Base-by-base conservation (phyloP, 2,329 filamentous ascomycete species). In the Alternaria sp. region DNA sequence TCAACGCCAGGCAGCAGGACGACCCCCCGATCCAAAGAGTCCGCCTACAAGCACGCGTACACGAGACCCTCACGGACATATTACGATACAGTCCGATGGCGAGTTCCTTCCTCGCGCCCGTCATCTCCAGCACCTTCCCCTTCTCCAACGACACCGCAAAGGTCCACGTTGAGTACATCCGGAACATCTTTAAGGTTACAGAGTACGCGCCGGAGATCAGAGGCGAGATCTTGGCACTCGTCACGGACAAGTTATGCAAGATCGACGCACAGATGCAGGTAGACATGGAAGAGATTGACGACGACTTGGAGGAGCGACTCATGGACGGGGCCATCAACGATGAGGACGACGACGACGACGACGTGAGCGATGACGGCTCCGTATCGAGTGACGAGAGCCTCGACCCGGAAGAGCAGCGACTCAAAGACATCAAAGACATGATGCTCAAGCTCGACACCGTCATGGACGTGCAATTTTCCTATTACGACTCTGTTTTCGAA, bases 251-350 rank as follows among this genome's bases (percentile, higher is more conserved):
- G 66, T 86, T 98, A 8, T 93, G 98, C 74, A 96, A 96, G 80
- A 92, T 98, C 62, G 96, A 99, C 77, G 93, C 97, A 1, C 92
- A 97, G 77, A 96, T 98, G 79, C 95, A 97, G 80, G 88, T 94
- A 54, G 94, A 98, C 74, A 84, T 98, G 73, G 93, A 98, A 66
- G 94, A 98, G 71, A 83, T 97, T 65, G 95, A 97, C 66, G 95
- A 98, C 67, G 92, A 96, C 59, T 86, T 93, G 10, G 91, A 93
- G 58, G 89, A 93, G 23, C 88, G 89, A 57, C 87, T 95, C 17
- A 85, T 92, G 54, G 81, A 85, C 64, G 84, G 88, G 40, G 85
- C 88, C n/a, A 67, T 70, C 36, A 69, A 81, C 13, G 81, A 80
- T 6, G 81, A 80, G 19, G 78, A 81, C 25, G 84, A 85, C 15